phyloP scores from a whole-genome alignment of 164 flowering plant species.

The Buxus sempervirens region DNA sequence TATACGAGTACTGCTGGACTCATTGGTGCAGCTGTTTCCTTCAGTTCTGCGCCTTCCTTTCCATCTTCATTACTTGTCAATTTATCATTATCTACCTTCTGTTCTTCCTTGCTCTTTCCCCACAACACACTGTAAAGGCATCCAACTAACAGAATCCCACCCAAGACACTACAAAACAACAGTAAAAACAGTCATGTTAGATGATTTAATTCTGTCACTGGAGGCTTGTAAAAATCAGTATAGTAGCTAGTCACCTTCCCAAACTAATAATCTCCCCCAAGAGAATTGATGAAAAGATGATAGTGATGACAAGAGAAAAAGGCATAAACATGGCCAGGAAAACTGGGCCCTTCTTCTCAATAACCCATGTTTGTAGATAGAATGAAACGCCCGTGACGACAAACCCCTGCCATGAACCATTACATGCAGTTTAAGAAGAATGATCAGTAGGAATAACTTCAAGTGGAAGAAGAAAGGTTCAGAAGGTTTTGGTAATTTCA shows the following conservation, averaged over 20 bases:
- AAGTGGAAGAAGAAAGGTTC: not conserved
- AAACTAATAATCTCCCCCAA: slow-evolving; percentile 39
- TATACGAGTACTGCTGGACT: not conserved
- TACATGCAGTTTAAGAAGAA: not conserved
- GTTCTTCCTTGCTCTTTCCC: slow-evolving; percentile 48
- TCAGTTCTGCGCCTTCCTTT: not conserved
- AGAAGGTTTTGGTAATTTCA: not conserved
- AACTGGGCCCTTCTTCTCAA: slow-evolving; percentile 69
- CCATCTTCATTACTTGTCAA: not conserved
- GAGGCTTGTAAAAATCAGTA: not conserved
- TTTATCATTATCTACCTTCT: slow-evolving; percentile 5
- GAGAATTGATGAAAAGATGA: slow-evolving; percentile 35
- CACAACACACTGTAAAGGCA: slow-evolving; percentile 58
- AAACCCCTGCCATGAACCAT: slow-evolving; percentile 42
- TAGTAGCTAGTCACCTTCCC: slow-evolving; percentile 45
- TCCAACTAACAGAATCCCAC: slow-evolving; percentile 46
- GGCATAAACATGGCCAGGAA: slow-evolving; percentile 59
- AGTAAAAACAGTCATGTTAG: not conserved
- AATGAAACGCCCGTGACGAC: slow-evolving; percentile 53
- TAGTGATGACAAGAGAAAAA: slow-evolving; percentile 39
- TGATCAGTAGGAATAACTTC: not conserved
- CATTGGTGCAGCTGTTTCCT: not conserved
- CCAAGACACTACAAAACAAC: slow-evolving; percentile 32
- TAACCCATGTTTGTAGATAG: slow-evolving; percentile 60
- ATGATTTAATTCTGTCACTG: not conserved